Evolutionary conservation across 176 grass and related monocot species (phyloP).

Genomic region (Aegilops umbellulata): DNA sequence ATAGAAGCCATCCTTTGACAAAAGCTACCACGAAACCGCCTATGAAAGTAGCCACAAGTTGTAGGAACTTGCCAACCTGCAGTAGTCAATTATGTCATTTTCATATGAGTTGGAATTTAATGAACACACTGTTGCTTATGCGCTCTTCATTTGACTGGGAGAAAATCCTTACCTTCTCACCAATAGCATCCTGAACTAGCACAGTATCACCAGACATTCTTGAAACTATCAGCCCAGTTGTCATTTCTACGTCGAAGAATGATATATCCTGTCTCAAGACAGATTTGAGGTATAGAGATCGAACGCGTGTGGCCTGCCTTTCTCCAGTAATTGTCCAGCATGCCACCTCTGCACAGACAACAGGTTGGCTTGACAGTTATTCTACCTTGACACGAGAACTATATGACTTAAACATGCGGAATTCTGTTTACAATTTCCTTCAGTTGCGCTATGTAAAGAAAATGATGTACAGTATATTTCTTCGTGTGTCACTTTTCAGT

Average conservation of each 20-base stretch:
- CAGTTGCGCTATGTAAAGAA: background rate
- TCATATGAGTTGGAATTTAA: background rate
- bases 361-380: background rate
- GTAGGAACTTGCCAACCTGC: constrained; percentile 84
- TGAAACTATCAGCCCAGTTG: constrained; percentile 47
- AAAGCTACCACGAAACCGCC: constrained; percentile 84
- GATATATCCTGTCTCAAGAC: constrained; percentile 73
- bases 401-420: background rate
- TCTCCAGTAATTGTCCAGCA: constrained; percentile 85
- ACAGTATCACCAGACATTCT: constrained; percentile 69
- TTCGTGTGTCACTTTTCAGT: background rate
- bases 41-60: constrained; percentile 67
- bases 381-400: background rate
- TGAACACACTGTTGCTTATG: background rate
- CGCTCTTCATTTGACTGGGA: background rate
- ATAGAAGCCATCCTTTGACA: constrained; percentile 79
- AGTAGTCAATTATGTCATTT: background rate
- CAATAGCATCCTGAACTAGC: constrained; percentile 70
- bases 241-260: constrained; percentile 79
- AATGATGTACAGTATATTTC: background rate
- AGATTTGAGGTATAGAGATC: constrained; percentile 72
- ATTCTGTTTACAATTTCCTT: background rate
- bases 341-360: constrained; percentile 53
- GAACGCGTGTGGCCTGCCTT: constrained; percentile 62
- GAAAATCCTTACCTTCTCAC: constrained; percentile 59